Evolutionary conservation across 2,329 filamentous ascomycete species (phyloP), one percentile per base, ranked within the genome.

Genomic region (Trichoderma oligosporum): DNA sequence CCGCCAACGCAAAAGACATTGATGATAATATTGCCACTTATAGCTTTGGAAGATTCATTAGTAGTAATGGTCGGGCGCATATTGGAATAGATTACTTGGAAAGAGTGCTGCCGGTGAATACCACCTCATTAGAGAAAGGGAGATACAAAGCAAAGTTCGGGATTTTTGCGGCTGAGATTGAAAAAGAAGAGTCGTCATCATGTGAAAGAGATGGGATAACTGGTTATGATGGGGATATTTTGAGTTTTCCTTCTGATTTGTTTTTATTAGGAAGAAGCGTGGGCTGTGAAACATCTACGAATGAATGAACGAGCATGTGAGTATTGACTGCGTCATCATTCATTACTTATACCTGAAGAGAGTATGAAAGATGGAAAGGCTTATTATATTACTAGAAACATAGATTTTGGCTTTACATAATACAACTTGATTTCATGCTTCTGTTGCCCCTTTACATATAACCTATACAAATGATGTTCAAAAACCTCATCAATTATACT

Each of bases 41-140:
- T 54, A 77, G 76, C 0, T 84, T 78, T 61, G 81, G 82, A 0
- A 70, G 69, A 0, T 84, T 74, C 54, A 53, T 80, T 1, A 80
- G 79, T 0, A 63, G 14, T 33, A 11, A 31, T 31, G 27, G 27
- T 6, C 27, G 27, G 27, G 27, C 27, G 27, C 61, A 45, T 45
- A 27, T 6, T 14, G 8, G 14, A 11, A 11, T 18, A 29, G 25
- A 25, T n/a, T 49, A 49, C 14, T 18, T 29, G 1, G 46, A 49
- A 0, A 35, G 27, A 22, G 33, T 49, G 33, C 16, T 49, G 22
- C 46, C 46, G 27, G 33, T 49, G 20, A 35, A 49, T 49, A 12
- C 46, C 7, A 35, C 27, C 3, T 33, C 46, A 1, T 22, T 49
- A 1, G 27, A 35, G 8, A 35, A n/a, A n/a, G 22, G 46, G 46